phyloP scores from a whole-genome alignment of 176 grass and related monocot species.

The Juncus inflexus region DNA sequence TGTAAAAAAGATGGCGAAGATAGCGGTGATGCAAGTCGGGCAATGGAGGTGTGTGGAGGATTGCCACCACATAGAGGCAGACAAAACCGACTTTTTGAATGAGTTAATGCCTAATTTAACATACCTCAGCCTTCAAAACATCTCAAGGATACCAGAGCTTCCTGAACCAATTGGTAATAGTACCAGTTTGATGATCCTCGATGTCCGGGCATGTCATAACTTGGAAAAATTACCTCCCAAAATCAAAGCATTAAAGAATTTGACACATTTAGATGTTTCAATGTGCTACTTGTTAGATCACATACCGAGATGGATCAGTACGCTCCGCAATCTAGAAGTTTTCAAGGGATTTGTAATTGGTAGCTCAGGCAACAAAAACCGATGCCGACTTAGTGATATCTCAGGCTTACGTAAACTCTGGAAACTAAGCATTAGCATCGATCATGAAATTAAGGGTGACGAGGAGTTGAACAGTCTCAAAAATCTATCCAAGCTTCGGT shows the following conservation, averaged over 20 bases:
- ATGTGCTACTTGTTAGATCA: conserved; percentile 67
- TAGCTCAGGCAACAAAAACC: conserved; percentile 32
- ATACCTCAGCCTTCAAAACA: conserved; percentile 50
- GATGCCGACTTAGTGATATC: conserved; percentile 40
- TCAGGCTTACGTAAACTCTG: conserved; percentile 38
- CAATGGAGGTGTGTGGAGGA: conserved; percentile 7
- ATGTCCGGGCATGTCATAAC: conserved; percentile 78
- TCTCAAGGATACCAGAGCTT: conserved; percentile 48
- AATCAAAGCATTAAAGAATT: conserved; percentile 34
- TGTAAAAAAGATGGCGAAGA: background rate
- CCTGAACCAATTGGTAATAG: conserved; percentile 43
- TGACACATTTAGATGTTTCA: conserved; percentile 67
- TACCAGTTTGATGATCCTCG: conserved; percentile 49
- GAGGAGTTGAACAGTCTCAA: conserved; percentile 38
- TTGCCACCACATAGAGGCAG: conserved; percentile 5
- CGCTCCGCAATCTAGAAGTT: conserved; percentile 50
- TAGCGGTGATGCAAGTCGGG: conserved; percentile 4
- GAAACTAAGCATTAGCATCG: conserved; percentile 70
- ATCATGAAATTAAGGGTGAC: conserved; percentile 25
- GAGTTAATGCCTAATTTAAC: conserved; percentile 44
- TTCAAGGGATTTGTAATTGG: conserved; percentile 71
- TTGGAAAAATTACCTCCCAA: conserved; percentile 44
- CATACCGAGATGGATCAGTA: conserved; percentile 40
- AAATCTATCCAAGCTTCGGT: conserved; percentile 27
- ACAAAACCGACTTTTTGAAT: conserved; percentile 29